Base-by-base conservation (phyloP, 345 rosid genomes). In the Trapa incisa region DNA sequence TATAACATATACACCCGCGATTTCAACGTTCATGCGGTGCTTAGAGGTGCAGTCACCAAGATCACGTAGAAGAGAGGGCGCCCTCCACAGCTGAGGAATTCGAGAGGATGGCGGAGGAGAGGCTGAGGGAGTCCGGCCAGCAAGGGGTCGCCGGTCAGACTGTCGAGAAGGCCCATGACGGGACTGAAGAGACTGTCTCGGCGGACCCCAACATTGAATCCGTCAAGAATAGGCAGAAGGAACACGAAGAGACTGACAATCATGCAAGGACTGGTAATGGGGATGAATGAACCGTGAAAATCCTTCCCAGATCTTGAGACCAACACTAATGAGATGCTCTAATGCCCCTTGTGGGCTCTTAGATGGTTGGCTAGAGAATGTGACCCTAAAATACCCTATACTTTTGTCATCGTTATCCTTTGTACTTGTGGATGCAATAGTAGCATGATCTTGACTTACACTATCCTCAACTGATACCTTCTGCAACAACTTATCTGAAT, bases 11-110 rank as follows among this genome's bases (percentile, higher is more conserved):
- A 3, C 4, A 39, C 6, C 42, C 42, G 32, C 4, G 1, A n/a
- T 54, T 54, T 54, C 33, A 54, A n/a, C 8, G 5, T 47, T 45
- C 33, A 29, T 66, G n/a, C 39, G 60, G 60, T 61, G 66, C 50
- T 22, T 69, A 76, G 81, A 73, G 78, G 65, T 73, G 76, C 65
- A 66, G 68, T 72, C 33, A 71, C 66, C 9, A 54, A 54, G 12
- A 75, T 69, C 37, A 76, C 65, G 61, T 64, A 32, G 75, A 73
- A 29, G 80, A 74, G 71, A 80, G 87, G 75, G 87, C 87, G 47
- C 69, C 85, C 3, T 85, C 83, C 0, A 72, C 74, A 13, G 86
- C 84, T 3, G 75, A 80, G 37, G 85, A 83, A 76, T 85, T 85
- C 76, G 71, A 50, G 63, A 75, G 80, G 43, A 70, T 77, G 5